Base-by-base conservation (phyloP, 2,329 filamentous ascomycete species). In the Escovopsis sp. region DNA sequence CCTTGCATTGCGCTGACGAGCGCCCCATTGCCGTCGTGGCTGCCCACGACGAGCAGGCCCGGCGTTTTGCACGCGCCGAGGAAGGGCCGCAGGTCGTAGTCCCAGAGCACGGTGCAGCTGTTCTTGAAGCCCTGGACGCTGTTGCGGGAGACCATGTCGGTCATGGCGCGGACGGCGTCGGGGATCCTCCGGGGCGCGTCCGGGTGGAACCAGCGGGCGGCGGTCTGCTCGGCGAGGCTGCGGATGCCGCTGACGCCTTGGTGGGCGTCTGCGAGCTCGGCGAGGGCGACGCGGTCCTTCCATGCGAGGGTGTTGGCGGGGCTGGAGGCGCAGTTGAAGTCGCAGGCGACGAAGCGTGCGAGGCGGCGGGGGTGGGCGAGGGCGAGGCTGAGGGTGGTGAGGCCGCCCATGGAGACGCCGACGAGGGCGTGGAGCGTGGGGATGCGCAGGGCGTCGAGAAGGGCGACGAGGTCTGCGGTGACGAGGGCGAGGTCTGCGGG, bases 381-480 rank as follows among this genome's bases (percentile, higher is more conserved):
- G 0, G 82, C 80, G 41, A 82, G 78, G 55, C 82, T 80, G 40
- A 91, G 71, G 1, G 80, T 70, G 1, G 85, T 91, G 2, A 81
- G 84, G 41, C 86, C 86, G 48, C 86, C 86, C 58, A 91, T 77
- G 33, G 79, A 85, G 4, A 93, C 85, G 18, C 86, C 86, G 18
- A 91, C 66, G 0, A 89, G 65, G 0, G 73, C 69, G 32, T 80
- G 73, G 0, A 83, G 75, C 52, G 73, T 72, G 9, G 72, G 67
- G 36, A 88, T 77, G 39, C 82, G 75, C 28, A 93, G 69, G 0
- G 80, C 75, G 42, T 79, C 68, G 3, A 93, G 73, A 1, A 94
- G 59, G 0, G 66, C 59, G 33, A 70, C 66, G 19, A 91, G 65
- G 54, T 93, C 86, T 7, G 73, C 68, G 4, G 82, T 73, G 0